Conservation (phyloP, 73 alveolate genomes). For the Paramecium sonneborni region DNA sequence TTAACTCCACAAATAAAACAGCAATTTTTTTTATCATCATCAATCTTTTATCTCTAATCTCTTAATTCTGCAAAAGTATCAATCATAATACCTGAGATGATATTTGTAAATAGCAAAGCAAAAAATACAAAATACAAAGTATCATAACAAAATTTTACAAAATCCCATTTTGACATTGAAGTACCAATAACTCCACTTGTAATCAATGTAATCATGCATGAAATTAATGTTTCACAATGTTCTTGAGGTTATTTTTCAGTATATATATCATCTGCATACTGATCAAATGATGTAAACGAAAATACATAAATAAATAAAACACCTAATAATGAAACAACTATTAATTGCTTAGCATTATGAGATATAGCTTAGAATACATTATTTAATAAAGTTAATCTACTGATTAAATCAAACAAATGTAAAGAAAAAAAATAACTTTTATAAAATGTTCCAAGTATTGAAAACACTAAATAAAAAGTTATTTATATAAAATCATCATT, state of each 20-base stretch:
- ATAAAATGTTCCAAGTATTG: neutral
- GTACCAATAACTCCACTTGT: slow-evolving; percentile 68
- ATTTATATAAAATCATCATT: neutral
- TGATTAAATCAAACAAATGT: slow-evolving; percentile 26
- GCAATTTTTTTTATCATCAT: slow-evolving; percentile 56
- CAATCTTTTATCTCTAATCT: slow-evolving; percentile 63
- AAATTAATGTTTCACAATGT: slow-evolving; percentile 54
- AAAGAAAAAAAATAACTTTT: slow-evolving; percentile 28
- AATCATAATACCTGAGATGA: slow-evolving; percentile 63
- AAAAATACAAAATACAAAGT: slow-evolving; percentile 62
- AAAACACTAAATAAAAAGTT: neutral
- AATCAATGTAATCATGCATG: slow-evolving; percentile 61
- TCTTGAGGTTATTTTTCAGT: slow-evolving; percentile 38
- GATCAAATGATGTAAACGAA: slow-evolving; percentile 35
- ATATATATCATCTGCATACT: slow-evolving; percentile 56
- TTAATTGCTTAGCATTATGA: slow-evolving; percentile 38
- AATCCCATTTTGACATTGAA: slow-evolving; percentile 61
- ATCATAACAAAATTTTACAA: slow-evolving; percentile 48
- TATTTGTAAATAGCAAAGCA: slow-evolving; percentile 60
- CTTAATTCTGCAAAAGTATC: slow-evolving; percentile 70
- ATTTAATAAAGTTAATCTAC: neutral
- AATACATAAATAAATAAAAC: slow-evolving; percentile 57
- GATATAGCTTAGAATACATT: slow-evolving; percentile 62
- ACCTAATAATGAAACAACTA: slow-evolving; percentile 59
- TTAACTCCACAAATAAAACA: slow-evolving; percentile 64